These are phyloP conservation scores for Cytospora piceae DNA, from an alignment of 2,329 filamentous ascomycete species.

Conservation along the genomic window DNA sequence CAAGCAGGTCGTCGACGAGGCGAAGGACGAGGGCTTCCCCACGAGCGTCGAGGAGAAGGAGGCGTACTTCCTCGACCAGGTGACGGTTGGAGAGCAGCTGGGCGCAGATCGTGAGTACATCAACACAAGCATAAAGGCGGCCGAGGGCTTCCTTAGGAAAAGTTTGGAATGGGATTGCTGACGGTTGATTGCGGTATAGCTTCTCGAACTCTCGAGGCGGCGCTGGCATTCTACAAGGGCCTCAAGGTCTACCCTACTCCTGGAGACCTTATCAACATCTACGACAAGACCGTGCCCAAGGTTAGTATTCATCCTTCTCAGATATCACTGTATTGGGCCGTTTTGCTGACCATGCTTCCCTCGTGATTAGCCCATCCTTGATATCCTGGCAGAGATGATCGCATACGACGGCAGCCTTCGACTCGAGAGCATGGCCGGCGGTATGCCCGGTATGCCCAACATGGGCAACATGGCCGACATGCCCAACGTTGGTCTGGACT, in stretches of 20 bases:
- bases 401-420: constrained; percentile 80
- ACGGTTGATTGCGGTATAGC: constrained; percentile 48
- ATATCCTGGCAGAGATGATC: constrained; percentile 98
- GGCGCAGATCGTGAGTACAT: constrained; percentile 73
- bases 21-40: constrained; percentile 91
- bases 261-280: constrained; percentile 90
- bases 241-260: constrained; percentile 98
- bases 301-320: constrained; percentile 46
- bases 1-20: constrained; percentile 74
- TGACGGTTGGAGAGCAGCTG: constrained; percentile 83
- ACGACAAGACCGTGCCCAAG: constrained; percentile 98
- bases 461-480: constrained; percentile 49
- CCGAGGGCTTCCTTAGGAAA: constrained; percentile 10
- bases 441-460: constrained; percentile 37
- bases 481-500: constrained; percentile 59
- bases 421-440: constrained; percentile 49
- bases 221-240: constrained; percentile 95
- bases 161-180: neutral
- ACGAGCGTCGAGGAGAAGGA: constrained; percentile 90
- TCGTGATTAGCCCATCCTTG: constrained; percentile 74
- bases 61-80: constrained; percentile 94
- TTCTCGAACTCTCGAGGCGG: constrained; percentile 76
- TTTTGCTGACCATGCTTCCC: constrained; percentile 10
- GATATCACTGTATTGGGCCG: constrained; percentile 8
- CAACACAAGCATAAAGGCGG: constrained; percentile 2